These are phyloP conservation scores for Plicaturopsis crispa DNA, from an alignment of 768 basidiomycete genomes.

Conservation along the genomic window DNA sequence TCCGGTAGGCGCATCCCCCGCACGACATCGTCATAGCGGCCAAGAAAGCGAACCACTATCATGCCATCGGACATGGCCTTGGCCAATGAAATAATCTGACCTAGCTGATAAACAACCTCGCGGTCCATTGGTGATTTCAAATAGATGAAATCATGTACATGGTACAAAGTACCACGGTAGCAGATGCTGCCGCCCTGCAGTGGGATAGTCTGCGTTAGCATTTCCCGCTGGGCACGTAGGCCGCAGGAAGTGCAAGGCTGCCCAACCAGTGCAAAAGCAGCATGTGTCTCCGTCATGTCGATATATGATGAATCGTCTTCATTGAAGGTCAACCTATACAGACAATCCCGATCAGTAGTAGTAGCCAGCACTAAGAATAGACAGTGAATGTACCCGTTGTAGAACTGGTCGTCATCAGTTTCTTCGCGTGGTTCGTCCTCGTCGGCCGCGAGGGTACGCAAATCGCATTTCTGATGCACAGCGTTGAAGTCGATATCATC, in stretches of 20 bases:
- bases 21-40: constrained; percentile 36
- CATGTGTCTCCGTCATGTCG: constrained; percentile 28
- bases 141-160: constrained; percentile 57
- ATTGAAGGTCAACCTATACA: constrained; percentile 43
- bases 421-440: constrained; percentile 44
- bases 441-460: constrained; percentile 31
- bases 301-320: constrained; percentile 37
- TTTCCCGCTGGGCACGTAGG: constrained; percentile 19
- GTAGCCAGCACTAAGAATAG: neutral
- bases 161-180: constrained; percentile 40
- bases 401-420: constrained; percentile 39
- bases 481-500: constrained; percentile 45
- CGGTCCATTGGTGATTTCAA: too few species aligned
- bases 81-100: constrained; percentile 41
- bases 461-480: constrained; percentile 51
- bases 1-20: constrained; percentile 8
- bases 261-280: constrained; percentile 19
- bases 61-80: constrained; percentile 13
- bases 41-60: constrained; percentile 34
- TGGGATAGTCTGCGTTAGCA: constrained; percentile 15
- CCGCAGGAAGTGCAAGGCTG: constrained; percentile 47
- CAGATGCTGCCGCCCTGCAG: constrained; percentile 29
- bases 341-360: constrained; percentile 2
- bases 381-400: constrained; percentile 38
- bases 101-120: too few species aligned